These are phyloP conservation scores for Candida ovalis DNA, from an alignment of 805 yeast genomes.

Conservation along the genomic window DNA sequence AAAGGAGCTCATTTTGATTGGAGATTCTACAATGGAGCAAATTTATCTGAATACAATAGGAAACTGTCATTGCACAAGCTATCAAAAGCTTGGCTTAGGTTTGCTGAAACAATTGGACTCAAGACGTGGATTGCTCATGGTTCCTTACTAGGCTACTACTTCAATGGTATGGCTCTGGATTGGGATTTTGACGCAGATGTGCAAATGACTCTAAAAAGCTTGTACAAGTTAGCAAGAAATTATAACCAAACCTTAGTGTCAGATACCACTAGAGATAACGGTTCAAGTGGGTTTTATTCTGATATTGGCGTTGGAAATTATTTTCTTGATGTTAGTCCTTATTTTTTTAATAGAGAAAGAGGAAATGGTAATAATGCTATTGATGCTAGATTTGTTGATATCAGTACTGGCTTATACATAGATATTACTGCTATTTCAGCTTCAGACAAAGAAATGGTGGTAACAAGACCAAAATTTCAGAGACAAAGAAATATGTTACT, in stretches of 20 bases:
- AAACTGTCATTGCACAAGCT: constrained; percentile 41
- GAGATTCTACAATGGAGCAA: constrained; percentile 36
- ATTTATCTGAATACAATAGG: constrained; percentile 18
- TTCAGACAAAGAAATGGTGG: constrained; percentile 9
- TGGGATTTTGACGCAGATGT: constrained; percentile 65
- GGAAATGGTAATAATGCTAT: constrained; percentile 49
- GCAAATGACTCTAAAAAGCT: constrained; percentile 48
- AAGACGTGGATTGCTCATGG: constrained; percentile 65
- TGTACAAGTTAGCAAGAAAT: constrained; percentile 39
- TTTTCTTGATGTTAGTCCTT: constrained; percentile 33
- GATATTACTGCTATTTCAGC: constrained; percentile 39
- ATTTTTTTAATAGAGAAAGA: constrained; percentile 33
- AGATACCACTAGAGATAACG: constrained; percentile 28
- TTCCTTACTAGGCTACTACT: constrained; percentile 57
- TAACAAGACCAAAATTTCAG: constrained; percentile 4
- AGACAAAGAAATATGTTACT: constrained; percentile 17
- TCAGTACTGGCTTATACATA: constrained; percentile 43
- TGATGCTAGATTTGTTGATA: constrained; percentile 53
- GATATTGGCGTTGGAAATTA: constrained; percentile 30
- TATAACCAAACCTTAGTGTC: constrained; percentile 49
- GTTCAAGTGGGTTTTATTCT: constrained; percentile 13
- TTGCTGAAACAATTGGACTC: constrained; percentile 40
- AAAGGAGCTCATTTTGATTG: constrained; percentile 45
- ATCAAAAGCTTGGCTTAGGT: constrained; percentile 50
- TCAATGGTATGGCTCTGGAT: constrained; percentile 54